Evolutionary conservation across 2,329 filamentous ascomycete species (phyloP).

Genomic region (Rachicladosporium sp.): DNA sequence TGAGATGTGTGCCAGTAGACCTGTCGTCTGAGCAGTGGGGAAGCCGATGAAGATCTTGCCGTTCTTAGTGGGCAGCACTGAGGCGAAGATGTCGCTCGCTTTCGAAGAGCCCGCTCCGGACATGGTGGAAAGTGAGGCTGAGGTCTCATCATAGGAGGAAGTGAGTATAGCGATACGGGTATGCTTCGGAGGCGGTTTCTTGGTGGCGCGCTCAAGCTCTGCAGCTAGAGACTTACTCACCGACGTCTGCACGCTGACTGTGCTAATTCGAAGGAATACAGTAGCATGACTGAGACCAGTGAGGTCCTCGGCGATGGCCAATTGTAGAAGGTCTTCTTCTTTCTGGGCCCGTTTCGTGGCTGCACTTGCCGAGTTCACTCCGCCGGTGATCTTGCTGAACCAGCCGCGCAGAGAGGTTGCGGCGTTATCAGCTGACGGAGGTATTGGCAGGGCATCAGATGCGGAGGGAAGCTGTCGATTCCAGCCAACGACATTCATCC

Average conservation of each 20-base stretch:
- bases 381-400: slow-evolving; percentile 53
- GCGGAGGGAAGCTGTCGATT: slow-evolving; percentile 40
- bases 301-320: slow-evolving; percentile 56
- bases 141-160: slow-evolving; percentile 73
- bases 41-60: slow-evolving; percentile 96
- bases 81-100: slow-evolving; percentile 70
- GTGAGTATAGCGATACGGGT: slow-evolving; percentile 81
- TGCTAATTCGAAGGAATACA: slow-evolving; percentile 81
- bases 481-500: slow-evolving; percentile 81
- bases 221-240: slow-evolving; percentile 60
- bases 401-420: slow-evolving; percentile 50
- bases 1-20: slow-evolving; percentile 84
- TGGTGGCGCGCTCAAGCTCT: slow-evolving; percentile 89
- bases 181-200: slow-evolving; percentile 84
- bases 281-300: slow-evolving; percentile 58
- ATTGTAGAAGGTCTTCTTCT: slow-evolving; percentile 52
- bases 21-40: slow-evolving; percentile 92
- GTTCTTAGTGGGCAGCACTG: slow-evolving; percentile 77
- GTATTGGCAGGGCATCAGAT: slow-evolving; percentile 32
- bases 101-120: slow-evolving; percentile 41
- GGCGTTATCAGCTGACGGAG: slow-evolving; percentile 22
- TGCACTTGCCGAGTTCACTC: slow-evolving; percentile 35
- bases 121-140: slow-evolving; percentile 47
- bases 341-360: slow-evolving; percentile 45
- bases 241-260: slow-evolving; percentile 67